A percentile compares a stretch with the other conserved stretches of the same genome.
Conservation (phyloP, 2,329 filamentous ascomycete genomes). For the Xylariaceae sp. region DNA sequence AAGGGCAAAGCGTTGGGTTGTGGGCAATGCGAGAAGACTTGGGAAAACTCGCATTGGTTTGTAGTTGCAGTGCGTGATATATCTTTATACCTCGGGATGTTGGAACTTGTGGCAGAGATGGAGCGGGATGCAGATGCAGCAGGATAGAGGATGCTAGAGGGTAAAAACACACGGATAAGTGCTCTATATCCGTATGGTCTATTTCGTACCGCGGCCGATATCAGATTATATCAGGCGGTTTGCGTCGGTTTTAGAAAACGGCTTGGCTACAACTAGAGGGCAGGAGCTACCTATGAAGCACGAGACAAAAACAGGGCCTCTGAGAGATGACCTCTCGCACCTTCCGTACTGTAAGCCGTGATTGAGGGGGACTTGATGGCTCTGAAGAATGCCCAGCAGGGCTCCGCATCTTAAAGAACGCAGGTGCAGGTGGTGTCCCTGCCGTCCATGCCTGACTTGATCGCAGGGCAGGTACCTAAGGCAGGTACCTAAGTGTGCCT, state of each 20-base stretch:
- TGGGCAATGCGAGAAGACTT: constrained; percentile 17
- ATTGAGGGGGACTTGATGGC: not conserved
- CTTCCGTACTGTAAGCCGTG: no score
- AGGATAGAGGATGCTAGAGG: not conserved
- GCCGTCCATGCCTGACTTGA: not conserved
- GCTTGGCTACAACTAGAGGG: not conserved
- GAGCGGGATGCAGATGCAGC: not conserved
- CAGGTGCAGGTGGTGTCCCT: not conserved
- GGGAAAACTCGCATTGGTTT: constrained; percentile 22
- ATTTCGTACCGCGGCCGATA: not conserved
- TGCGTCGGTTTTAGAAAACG: constrained; percentile 8
- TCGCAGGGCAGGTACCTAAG: not conserved
- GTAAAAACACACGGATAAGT: not conserved
- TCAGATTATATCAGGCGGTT: constrained; percentile 3
- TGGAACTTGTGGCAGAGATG: not conserved
- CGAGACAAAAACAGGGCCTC: not conserved
- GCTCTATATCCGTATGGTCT: not conserved
- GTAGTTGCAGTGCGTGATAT: not conserved
- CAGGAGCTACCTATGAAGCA: not conserved
- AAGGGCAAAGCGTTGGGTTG: constrained; percentile 12
- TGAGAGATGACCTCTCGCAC: not conserved
- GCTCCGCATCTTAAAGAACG: not conserved
- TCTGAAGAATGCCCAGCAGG: not conserved
- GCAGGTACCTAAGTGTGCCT: no score
- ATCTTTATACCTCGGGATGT: not conserved